A percentile compares a stretch with the other conserved stretches of the same genome.
Conservation (phyloP, 2,329 filamentous ascomycete genomes). For the Phialocephala sp. region DNA sequence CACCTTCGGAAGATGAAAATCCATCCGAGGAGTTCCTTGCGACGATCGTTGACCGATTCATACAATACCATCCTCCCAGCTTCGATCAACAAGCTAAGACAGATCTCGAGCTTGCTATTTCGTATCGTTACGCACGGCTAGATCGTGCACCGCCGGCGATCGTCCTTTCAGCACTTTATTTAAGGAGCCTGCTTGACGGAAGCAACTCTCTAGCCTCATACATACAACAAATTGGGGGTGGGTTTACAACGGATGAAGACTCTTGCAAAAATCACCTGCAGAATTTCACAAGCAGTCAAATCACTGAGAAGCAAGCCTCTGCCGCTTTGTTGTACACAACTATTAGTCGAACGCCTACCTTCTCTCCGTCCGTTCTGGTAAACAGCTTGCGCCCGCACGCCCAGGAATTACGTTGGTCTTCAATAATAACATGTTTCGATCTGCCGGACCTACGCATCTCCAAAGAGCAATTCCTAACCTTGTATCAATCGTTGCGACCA, state of each 20-base stretch:
- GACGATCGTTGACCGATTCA: conserved; percentile 81
- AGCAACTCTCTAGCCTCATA: conserved; percentile 64
- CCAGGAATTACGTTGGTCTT: conserved; percentile 69
- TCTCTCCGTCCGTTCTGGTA: conserved; percentile 62
- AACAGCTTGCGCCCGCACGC: conserved; percentile 67
- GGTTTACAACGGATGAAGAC: conserved; percentile 78
- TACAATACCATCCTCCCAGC: conserved; percentile 84
- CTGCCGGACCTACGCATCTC: conserved; percentile 77
- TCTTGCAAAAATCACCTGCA: conserved; percentile 61
- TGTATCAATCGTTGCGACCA: conserved; percentile 80
- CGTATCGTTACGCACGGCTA: conserved; percentile 64
- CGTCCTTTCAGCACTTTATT: conserved; percentile 72
- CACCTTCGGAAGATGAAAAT: conserved; percentile 68
- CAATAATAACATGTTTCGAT: conserved; percentile 81
- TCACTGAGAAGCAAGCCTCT: conserved; percentile 83
- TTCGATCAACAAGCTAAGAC: conserved; percentile 78
- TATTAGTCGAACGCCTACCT: conserved; percentile 60
- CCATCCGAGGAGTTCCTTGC: conserved; percentile 74
- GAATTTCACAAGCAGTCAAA: conserved; percentile 55
- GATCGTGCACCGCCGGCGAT: conserved; percentile 72
- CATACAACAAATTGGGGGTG: conserved; percentile 76
- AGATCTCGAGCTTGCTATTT: conserved; percentile 66
- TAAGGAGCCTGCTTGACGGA: conserved; percentile 69
- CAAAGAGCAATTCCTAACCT: conserved; percentile 76
- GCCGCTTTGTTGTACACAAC: conserved; percentile 73